A percentile compares a stretch with the other conserved stretches of the same genome.
These are phyloP conservation scores for Mycena haematopus DNA, from an alignment of 768 basidiomycete species.

Conservation along the genomic window DNA sequence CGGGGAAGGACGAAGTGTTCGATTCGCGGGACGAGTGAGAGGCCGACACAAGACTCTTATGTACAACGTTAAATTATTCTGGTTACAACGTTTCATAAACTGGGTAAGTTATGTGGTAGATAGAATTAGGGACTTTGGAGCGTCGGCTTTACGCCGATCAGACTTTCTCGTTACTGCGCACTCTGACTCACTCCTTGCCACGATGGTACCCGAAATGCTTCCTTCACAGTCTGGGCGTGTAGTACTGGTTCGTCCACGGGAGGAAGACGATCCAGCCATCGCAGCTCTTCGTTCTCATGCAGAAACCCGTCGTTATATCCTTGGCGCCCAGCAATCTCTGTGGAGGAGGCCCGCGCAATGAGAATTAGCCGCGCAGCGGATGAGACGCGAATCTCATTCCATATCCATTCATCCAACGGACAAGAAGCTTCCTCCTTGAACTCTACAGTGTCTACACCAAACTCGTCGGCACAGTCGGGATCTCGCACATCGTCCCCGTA, in stretches of 20 bases:
- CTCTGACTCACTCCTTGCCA: too few relatives aligned
- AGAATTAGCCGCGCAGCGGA: conserved; percentile 46
- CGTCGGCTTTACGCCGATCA: too few relatives aligned
- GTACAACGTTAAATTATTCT: too few relatives aligned
- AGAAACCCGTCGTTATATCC: conserved; percentile 41
- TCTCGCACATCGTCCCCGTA: conserved; percentile 45
- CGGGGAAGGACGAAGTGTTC: conserved; percentile 35
- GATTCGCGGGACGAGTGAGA: conserved; percentile 10
- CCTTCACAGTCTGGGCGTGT: conserved; percentile 36
- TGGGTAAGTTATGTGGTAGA: too few relatives aligned
- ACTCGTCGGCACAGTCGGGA: conserved; percentile 46
- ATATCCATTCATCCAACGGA: conserved; percentile 34
- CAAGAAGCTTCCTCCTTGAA: too few relatives aligned
- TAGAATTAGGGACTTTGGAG: too few relatives aligned
- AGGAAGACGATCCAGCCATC: conserved; percentile 43
- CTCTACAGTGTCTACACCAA: neutral
- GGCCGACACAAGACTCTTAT: neutral
- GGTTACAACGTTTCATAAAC: too few relatives aligned
- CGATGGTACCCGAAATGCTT: neutral
- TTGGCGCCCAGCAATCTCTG: conserved; percentile 46
- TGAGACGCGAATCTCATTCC: conserved; percentile 41
- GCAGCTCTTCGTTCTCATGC: conserved; percentile 48
- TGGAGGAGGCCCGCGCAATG: conserved; percentile 43
- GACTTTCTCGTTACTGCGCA: too few relatives aligned
- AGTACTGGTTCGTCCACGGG: conserved; percentile 41